Evolutionary conservation across 305 asterid genomes (phyloP).

Genomic region (Solanum hybrid): DNA sequence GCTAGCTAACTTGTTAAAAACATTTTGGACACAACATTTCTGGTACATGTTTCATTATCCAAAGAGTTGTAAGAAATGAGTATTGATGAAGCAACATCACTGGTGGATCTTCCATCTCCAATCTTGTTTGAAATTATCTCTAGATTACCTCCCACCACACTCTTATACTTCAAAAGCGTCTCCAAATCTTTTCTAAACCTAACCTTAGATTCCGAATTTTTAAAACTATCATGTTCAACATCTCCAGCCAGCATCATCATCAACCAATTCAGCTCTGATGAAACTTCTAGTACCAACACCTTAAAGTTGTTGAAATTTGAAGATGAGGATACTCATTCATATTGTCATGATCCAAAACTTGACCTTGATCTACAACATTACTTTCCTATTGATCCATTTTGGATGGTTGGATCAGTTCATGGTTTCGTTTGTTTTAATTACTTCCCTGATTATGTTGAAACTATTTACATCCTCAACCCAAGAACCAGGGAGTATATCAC

Average conservation of each 20-base stretch:
- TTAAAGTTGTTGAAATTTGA: slow-evolving; percentile 29
- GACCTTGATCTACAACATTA: slow-evolving; percentile 15
- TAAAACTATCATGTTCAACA: slow-evolving; percentile 16
- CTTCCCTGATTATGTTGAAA: slow-evolving; percentile 14
- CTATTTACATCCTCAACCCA: slow-evolving; percentile 44
- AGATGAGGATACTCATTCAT: background rate
- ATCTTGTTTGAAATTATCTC: slow-evolving; percentile 31
- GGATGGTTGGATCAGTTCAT: slow-evolving; percentile 32
- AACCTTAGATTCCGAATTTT: slow-evolving; percentile 21
- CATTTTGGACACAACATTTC: background rate
- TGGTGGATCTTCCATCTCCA: slow-evolving; percentile 28
- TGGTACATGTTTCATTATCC: background rate
- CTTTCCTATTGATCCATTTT: slow-evolving; percentile 13
- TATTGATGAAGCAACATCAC: background rate
- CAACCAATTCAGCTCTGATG: slow-evolving; percentile 17
- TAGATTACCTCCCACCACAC: slow-evolving; percentile 23
- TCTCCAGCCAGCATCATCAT: slow-evolving; percentile 27
- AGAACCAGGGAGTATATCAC: slow-evolving; percentile 29
- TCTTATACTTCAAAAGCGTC: slow-evolving; percentile 7
- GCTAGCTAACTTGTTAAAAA: background rate
- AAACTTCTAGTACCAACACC: background rate
- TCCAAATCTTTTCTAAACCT: slow-evolving; percentile 36
- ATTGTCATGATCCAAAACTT: slow-evolving; percentile 8
- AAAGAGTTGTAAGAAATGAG: background rate
- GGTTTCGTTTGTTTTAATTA: slow-evolving; percentile 46